A percentile compares a stretch with the other conserved stretches of the same genome.
Conservation (phyloP, 306 rosid species). For the Citrullus amarus region DNA sequence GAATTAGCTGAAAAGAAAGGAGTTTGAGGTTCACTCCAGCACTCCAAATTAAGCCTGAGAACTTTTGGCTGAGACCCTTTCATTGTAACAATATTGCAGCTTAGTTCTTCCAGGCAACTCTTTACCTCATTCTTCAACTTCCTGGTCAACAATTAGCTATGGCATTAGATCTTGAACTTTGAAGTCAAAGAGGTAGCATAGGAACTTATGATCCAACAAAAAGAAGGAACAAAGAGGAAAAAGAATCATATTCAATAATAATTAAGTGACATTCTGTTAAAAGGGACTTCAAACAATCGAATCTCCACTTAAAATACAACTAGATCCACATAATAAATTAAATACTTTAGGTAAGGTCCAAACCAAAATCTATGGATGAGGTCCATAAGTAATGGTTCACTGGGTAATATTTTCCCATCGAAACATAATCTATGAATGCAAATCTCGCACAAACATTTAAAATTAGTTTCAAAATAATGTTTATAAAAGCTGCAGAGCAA, state of each 20-base stretch:
- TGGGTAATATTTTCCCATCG: neutral
- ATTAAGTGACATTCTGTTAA: neutral
- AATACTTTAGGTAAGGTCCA: neutral
- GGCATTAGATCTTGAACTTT: constrained; percentile 2
- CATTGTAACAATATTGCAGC: constrained; percentile 79
- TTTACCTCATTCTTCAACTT: constrained; percentile 80
- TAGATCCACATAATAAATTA: neutral
- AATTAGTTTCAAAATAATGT: neutral
- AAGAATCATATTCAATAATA: neutral
- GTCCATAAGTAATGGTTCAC: neutral
- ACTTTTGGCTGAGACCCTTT: constrained; percentile 71
- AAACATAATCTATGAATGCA: neutral
- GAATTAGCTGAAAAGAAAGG: constrained; percentile 71
- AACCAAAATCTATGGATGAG: neutral
- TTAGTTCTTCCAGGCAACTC: constrained; percentile 76
- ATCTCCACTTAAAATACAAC: neutral
- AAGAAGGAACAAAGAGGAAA: neutral
- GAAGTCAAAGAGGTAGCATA: neutral
- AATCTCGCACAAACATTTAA: neutral
- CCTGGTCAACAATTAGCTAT: constrained; percentile 29
- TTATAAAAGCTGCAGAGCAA: neutral
- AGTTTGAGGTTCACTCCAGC: constrained; percentile 56
- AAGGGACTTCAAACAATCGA: neutral
- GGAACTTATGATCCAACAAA: neutral
- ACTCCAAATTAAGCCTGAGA: constrained; percentile 67